phyloP scores from a whole-genome alignment of 2,329 filamentous ascomycete genomes.

The Mariannaea sp. region DNA sequence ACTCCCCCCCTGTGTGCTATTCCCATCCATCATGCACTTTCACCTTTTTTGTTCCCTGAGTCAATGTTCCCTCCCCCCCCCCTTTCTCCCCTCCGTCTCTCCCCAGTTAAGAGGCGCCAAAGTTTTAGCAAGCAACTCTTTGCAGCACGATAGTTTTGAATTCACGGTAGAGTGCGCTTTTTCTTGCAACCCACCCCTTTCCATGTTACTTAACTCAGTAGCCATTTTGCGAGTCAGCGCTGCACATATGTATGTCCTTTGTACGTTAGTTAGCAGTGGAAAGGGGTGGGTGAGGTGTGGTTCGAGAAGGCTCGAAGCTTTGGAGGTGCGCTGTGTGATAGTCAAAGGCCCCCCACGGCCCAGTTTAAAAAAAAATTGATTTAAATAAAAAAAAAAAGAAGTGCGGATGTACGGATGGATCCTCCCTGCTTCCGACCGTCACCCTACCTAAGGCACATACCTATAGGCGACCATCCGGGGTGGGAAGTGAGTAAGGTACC shows the following conservation, averaged over 20 bases:
- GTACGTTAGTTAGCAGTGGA: too few species aligned
- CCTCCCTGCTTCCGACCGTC: neutral
- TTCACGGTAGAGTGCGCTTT: neutral
- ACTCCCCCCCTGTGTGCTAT: neutral
- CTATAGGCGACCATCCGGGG: too few species aligned
- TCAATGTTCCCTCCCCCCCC: slow-evolving; percentile 1
- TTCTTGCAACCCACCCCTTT: neutral
- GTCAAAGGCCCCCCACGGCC: too few species aligned
- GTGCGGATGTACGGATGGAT: slow-evolving; percentile 10
- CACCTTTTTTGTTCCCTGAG: slow-evolving; percentile 3
- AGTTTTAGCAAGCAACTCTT: neutral
- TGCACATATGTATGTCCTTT: too few species aligned
- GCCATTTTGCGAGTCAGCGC: slow-evolving; percentile 16
- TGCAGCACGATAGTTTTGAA: too few species aligned
- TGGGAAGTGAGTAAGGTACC: too few species aligned
- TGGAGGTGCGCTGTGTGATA: too few species aligned
- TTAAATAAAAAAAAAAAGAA: neutral
- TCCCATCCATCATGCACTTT: neutral
- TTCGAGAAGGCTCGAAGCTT: slow-evolving; percentile 2
- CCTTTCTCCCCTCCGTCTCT: neutral
- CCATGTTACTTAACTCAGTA: slow-evolving; percentile 5
- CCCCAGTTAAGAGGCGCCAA: slow-evolving; percentile 11
- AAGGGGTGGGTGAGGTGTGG: neutral
- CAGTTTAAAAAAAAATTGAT: too few species aligned
- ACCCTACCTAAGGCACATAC: neutral